Conservation (phyloP, 2,329 filamentous ascomycete species). For the Elsinoe necatrix region DNA sequence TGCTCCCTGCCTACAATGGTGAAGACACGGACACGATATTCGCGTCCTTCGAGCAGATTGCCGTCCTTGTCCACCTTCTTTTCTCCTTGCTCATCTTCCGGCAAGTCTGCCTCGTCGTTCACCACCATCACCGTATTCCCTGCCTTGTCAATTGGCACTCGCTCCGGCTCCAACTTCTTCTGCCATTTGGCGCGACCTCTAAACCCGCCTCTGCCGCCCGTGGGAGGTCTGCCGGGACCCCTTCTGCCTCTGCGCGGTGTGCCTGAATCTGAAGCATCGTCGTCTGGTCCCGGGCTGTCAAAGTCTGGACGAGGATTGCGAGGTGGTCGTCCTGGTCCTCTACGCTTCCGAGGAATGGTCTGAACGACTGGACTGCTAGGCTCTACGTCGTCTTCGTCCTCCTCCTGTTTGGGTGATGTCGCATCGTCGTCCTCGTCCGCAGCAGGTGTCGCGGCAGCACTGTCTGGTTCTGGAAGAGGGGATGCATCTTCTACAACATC, state of each 20-base stretch:
- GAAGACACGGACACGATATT: slow-evolving; percentile 94
- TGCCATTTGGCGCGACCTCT: slow-evolving; percentile 54
- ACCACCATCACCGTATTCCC: slow-evolving; percentile 85
- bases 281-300: slow-evolving; percentile 51
- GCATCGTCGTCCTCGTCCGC: slow-evolving; percentile 4
- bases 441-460: background rate
- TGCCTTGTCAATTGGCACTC: slow-evolving; percentile 85
- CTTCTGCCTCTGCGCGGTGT: slow-evolving; percentile 43
- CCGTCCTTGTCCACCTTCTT: slow-evolving; percentile 88
- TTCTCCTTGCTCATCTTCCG: slow-evolving; percentile 81
- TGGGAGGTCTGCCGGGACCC: slow-evolving; percentile 36
- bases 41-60: slow-evolving; percentile 69
- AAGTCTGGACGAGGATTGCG: slow-evolving; percentile 78
- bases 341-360: slow-evolving; percentile 48
- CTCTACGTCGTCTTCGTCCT: slow-evolving; percentile 46
- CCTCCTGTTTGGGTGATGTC: slow-evolving; percentile 19
- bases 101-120: slow-evolving; percentile 83
- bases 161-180: slow-evolving; percentile 57
- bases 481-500: slow-evolving; percentile 3
- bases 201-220: slow-evolving; percentile 46
- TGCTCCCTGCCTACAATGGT: slow-evolving; percentile 76
- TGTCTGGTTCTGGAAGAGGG: background rate
- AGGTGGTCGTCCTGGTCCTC: slow-evolving; percentile 72
- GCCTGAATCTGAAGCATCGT: slow-evolving; percentile 39
- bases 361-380: slow-evolving; percentile 45